Evolutionary conservation across 2,329 filamentous ascomycete genomes (phyloP).

Genomic region (Alternaria metachromatica): DNA sequence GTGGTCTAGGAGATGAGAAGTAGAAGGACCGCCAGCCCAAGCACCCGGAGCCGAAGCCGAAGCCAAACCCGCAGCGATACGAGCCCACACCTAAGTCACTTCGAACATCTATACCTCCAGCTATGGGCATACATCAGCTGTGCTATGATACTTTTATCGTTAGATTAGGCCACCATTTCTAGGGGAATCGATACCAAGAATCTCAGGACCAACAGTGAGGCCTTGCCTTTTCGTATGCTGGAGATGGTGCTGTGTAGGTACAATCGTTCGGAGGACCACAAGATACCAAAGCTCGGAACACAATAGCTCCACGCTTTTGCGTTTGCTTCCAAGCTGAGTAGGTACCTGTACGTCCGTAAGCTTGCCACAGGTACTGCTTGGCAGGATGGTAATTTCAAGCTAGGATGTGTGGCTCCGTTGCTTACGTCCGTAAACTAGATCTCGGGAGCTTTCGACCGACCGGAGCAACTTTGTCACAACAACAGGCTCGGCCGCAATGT

Average conservation of each 20-base stretch:
- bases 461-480: background rate
- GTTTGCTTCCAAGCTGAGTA: too few relatives aligned
- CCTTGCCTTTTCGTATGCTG: too few relatives aligned
- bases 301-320: background rate
- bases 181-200: too few relatives aligned
- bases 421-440: background rate
- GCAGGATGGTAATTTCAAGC: background rate
- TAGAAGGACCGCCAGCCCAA: background rate
- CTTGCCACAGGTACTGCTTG: background rate
- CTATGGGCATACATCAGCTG: background rate
- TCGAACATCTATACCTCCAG: background rate
- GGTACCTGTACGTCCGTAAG: background rate
- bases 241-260: too few relatives aligned
- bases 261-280: background rate
- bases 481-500: background rate
- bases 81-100: background rate
- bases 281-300: background rate
- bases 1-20: background rate
- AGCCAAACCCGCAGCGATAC: background rate
- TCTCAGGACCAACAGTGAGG: too few relatives aligned
- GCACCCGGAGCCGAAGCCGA: background rate
- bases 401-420: background rate
- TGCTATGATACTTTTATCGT: too few relatives aligned
- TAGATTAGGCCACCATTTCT: too few relatives aligned
- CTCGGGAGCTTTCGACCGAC: background rate